phyloP scores from a whole-genome alignment of 495 filamentous ascomycete species.

The Sordaria brevicollis region DNA sequence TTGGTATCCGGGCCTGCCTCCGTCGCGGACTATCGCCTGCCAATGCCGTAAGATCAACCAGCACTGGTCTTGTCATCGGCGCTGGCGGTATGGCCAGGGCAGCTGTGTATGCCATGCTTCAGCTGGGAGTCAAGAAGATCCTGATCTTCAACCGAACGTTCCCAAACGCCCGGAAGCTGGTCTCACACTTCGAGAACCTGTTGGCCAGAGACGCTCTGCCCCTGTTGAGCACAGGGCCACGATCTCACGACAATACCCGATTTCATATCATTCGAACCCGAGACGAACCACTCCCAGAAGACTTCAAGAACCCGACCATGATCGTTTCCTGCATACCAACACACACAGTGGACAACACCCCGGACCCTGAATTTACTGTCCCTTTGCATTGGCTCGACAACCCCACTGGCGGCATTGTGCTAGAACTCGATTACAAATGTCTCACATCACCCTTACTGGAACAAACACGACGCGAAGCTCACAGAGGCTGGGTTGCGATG shows the following conservation, averaged over 20 bases:
- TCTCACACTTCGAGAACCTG: constrained; percentile 49
- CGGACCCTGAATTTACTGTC: constrained; percentile 58
- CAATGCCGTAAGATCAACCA: constrained; percentile 56
- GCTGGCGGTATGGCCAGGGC: constrained; percentile 70
- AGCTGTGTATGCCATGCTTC: constrained; percentile 65
- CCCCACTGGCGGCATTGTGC: constrained; percentile 59
- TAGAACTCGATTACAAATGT: constrained; percentile 64
- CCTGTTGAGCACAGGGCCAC: constrained; percentile 38
- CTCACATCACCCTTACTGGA: constrained; percentile 53
- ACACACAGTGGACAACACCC: constrained; percentile 45
- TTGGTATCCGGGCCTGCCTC: constrained; percentile 54
- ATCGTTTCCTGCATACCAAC: constrained; percentile 63
- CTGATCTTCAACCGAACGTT: constrained; percentile 58
- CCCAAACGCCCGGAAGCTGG: constrained; percentile 50
- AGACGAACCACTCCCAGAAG: constrained; percentile 51
- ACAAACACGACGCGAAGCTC: constrained; percentile 51
- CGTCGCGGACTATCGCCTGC: constrained; percentile 62
- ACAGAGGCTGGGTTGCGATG: constrained; percentile 57
- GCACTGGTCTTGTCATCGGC: constrained; percentile 57
- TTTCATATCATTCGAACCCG: constrained; percentile 48
- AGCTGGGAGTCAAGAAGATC: constrained; percentile 62
- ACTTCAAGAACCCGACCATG: constrained; percentile 50
- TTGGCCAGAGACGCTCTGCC: constrained; percentile 18
- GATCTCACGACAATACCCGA: constrained; percentile 35
- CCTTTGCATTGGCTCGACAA: constrained; percentile 57